A percentile compares a stretch with the other conserved stretches of the same genome.
These are phyloP conservation scores for Cadophora luteo-olivacea DNA, from an alignment of 2,329 filamentous ascomycete genomes.

Conservation along the genomic window DNA sequence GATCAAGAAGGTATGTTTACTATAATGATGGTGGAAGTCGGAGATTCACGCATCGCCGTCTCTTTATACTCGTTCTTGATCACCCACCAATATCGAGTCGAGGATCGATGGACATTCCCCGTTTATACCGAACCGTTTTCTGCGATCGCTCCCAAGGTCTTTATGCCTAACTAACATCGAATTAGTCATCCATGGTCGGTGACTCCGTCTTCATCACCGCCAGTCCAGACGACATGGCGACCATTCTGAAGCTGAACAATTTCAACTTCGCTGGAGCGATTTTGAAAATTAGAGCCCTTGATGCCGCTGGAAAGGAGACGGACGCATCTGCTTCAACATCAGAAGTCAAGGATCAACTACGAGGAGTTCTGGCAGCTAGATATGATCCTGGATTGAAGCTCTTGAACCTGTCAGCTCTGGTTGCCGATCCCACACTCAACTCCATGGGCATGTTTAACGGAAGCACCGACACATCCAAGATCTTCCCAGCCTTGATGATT, in stretches of 20 bases:
- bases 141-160: slow-evolving; percentile 46
- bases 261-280: slow-evolving; percentile 71
- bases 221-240: slow-evolving; percentile 66
- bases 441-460: slow-evolving; percentile 75
- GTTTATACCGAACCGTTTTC: slow-evolving; percentile 40
- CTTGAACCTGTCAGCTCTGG: slow-evolving; percentile 81
- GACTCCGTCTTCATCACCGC: slow-evolving; percentile 73
- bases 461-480: slow-evolving; percentile 67
- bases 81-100: slow-evolving; percentile 45
- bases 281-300: slow-evolving; percentile 59
- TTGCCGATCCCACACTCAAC: slow-evolving; percentile 73
- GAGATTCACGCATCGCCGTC: slow-evolving; percentile 44
- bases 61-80: slow-evolving; percentile 50
- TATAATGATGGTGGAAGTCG: slow-evolving; percentile 51
- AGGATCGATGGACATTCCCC: slow-evolving; percentile 36
- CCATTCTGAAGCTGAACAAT: slow-evolving; percentile 71
- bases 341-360: slow-evolving; percentile 72
- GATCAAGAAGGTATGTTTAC: slow-evolving; percentile 79
- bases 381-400: slow-evolving; percentile 77
- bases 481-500: slow-evolving; percentile 90
- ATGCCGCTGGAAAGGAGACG: slow-evolving; percentile 24
- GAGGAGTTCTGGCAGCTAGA: slow-evolving; percentile 73
- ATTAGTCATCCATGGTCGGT: slow-evolving; percentile 72
- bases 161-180: slow-evolving; percentile 66
- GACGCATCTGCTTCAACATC: slow-evolving; percentile 52